phyloP scores from a whole-genome alignment of 2,329 filamentous ascomycete species.

The Xylariaceae sp. region DNA sequence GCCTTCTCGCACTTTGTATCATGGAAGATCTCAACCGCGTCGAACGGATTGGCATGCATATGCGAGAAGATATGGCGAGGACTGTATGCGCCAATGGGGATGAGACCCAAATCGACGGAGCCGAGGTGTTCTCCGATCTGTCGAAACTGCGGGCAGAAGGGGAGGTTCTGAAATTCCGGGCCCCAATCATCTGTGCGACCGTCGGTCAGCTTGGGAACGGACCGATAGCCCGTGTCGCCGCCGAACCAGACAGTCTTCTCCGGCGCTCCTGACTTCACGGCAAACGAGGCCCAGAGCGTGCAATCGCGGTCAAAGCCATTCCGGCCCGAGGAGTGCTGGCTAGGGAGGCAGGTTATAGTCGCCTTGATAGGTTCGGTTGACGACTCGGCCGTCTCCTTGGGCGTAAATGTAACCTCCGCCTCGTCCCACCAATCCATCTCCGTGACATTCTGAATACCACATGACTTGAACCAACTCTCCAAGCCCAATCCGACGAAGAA shows the following conservation, averaged over 20 bases:
- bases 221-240: slow-evolving; percentile 86
- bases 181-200: slow-evolving; percentile 64
- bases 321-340: slow-evolving; percentile 74
- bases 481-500: slow-evolving; percentile 86
- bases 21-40: slow-evolving; percentile 82
- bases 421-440: slow-evolving; percentile 97
- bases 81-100: slow-evolving; percentile 87
- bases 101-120: slow-evolving; percentile 84
- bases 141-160: slow-evolving; percentile 76
- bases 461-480: slow-evolving; percentile 70
- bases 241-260: slow-evolving; percentile 80
- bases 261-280: slow-evolving; percentile 55
- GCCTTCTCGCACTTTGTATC: slow-evolving; percentile 75
- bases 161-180: slow-evolving; percentile 58
- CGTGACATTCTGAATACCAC: slow-evolving; percentile 69
- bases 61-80: slow-evolving; percentile 67
- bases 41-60: slow-evolving; percentile 81
- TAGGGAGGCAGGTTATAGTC: slow-evolving; percentile 71
- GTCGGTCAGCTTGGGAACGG: slow-evolving; percentile 60
- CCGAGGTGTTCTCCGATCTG: slow-evolving; percentile 76
- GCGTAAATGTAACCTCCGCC: slow-evolving; percentile 59
- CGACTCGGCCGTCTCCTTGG: slow-evolving; percentile 28
- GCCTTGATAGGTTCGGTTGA: slow-evolving; percentile 56
- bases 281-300: slow-evolving; percentile 89
- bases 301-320: slow-evolving; percentile 62